Conservation (phyloP, 2,329 filamentous ascomycete genomes). For the Stenocarpella maydis region DNA sequence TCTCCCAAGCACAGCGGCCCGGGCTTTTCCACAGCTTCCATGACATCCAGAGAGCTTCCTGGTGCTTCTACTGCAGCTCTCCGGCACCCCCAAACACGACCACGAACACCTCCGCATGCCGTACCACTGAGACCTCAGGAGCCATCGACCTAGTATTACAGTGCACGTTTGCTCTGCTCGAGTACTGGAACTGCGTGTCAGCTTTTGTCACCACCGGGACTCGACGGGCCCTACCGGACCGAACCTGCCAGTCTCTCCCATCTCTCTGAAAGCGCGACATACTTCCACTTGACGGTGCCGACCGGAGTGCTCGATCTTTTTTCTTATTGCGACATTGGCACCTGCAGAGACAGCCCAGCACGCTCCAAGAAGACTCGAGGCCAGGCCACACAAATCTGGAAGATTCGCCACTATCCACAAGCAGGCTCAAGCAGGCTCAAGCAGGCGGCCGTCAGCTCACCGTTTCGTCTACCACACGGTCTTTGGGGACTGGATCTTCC, state of each 20-base stretch:
- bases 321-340: slow-evolving; percentile 16
- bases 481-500: background rate
- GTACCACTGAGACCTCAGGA: slow-evolving; percentile 57
- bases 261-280: slow-evolving; percentile 18
- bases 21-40: slow-evolving; percentile 27
- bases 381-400: background rate
- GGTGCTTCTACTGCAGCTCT: slow-evolving; percentile 52
- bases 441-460: slow-evolving; percentile 11
- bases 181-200: slow-evolving; percentile 42
- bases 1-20: slow-evolving; percentile 15
- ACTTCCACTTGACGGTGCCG: slow-evolving; percentile 16
- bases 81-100: slow-evolving; percentile 53
- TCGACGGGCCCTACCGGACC: slow-evolving; percentile 16
- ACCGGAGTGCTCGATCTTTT: slow-evolving; percentile 5
- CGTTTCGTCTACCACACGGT: background rate
- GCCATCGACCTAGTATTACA: slow-evolving; percentile 58
- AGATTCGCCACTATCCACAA: slow-evolving; percentile 25
- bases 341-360: slow-evolving; percentile 21
- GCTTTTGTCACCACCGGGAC: slow-evolving; percentile 42
- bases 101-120: slow-evolving; percentile 57
- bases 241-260: slow-evolving; percentile 12
- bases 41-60: slow-evolving; percentile 33
- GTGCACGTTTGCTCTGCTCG: slow-evolving; percentile 61
- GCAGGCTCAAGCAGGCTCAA: slow-evolving; percentile 17
- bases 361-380: background rate